phyloP scores from a whole-genome alignment of 305 asterid species.

The Rubia occidens region DNA sequence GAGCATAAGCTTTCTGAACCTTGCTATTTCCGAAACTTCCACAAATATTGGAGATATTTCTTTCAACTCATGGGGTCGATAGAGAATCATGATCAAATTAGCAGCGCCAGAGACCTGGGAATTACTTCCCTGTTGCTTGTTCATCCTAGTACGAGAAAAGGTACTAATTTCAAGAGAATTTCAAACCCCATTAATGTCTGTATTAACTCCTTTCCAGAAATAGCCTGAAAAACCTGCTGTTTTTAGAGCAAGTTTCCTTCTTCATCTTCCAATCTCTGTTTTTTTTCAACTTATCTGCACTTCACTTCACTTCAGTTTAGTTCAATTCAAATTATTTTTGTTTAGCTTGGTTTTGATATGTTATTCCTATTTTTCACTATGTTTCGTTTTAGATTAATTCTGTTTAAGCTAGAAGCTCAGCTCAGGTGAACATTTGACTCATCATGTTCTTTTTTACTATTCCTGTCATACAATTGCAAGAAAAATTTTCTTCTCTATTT shows the following conservation, averaged over 20 bases:
- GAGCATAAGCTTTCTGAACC: neutral
- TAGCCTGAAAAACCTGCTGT: neutral
- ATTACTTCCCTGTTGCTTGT: slow-evolving; percentile 3
- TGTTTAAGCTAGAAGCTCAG: too few relatives aligned
- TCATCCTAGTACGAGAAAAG: slow-evolving; percentile 7
- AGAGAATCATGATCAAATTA: slow-evolving; percentile 8
- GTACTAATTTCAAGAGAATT: slow-evolving; percentile 2
- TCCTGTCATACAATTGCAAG: too few relatives aligned
- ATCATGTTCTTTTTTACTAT: too few relatives aligned
- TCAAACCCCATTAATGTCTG: neutral
- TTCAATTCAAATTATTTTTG: too few relatives aligned
- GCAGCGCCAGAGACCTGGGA: neutral
- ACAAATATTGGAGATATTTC: neutral
- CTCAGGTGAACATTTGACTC: too few relatives aligned
- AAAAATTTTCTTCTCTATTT: too few relatives aligned
- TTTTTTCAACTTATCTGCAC: neutral
- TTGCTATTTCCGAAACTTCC: neutral
- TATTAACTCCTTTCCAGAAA: neutral
- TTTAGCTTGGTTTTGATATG: too few relatives aligned
- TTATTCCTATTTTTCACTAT: too few relatives aligned
- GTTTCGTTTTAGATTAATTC: too few relatives aligned
- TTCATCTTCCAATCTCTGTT: neutral
- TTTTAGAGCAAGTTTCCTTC: neutral
- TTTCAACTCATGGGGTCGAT: slow-evolving; percentile 7
- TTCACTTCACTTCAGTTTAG: too few relatives aligned